Base-by-base conservation (phyloP, 306 rosid genomes). In the Echinosophora koreensis region DNA sequence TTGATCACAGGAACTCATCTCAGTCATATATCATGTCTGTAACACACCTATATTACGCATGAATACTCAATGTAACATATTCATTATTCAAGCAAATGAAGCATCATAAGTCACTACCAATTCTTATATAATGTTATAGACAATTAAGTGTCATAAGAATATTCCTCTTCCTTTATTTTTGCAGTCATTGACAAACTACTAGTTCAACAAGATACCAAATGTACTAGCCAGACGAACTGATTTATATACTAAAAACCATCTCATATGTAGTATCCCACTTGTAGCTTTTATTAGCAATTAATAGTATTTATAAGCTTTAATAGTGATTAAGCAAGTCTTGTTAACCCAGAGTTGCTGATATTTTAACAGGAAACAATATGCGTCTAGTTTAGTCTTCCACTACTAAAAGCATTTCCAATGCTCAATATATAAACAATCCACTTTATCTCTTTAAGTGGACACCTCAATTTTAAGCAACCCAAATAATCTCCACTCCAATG, bases 31-130 rank as follows among this genome's bases (percentile, higher is more conserved):
- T 12, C 10, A 54, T 16, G 12, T 15, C 12, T 51, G 57, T 51
- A 54, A 42, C 12, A 16, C 28, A 16, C 4, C 30, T 22, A 54
- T 47, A 11, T 47, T 28, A 67, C 55, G 55, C 37, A 5, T 22
- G 6, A 42, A 22, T 28, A 27, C n/a, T 47, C 4, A 47, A 68
- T 28, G 28, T 49, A 69, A 49, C 74, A 68, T 14, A 32, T 8
- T 30, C 60, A 69, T 69, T 51, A 69, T 69, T 50, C 16, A 32
- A 22, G 47, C 8, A 69, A 49, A 69, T 15, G 30, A 69, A 69
- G 9, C 30, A 69, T 39, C 72, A 66, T 12, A 44, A 49, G 73
- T 22, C 22, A 49, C 60, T 50, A 32, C 30, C 10, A 32, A 50
- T 50, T 32, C 30, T n/a, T 15, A 11, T n/a, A 55, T 39, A 10